phyloP scores from a whole-genome alignment of 2,329 filamentous ascomycete species.

The Trichophyton benhamiae region DNA sequence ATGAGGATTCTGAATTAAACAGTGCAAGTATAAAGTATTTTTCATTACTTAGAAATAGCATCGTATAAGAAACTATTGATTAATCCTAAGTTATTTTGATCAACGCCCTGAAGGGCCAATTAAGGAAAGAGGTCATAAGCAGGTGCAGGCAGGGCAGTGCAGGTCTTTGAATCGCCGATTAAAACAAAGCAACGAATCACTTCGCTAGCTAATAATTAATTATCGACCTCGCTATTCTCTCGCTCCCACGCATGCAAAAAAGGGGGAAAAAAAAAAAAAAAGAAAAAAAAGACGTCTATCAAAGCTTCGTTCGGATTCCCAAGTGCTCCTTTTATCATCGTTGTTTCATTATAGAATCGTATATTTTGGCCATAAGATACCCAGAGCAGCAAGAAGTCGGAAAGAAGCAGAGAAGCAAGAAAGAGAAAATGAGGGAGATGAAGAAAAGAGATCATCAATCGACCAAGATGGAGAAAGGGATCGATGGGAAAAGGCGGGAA shows the following conservation, averaged over 20 bases:
- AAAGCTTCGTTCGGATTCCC: not conserved
- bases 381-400: not conserved
- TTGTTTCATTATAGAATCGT: constrained; percentile 3
- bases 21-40: no score
- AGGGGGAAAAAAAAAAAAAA: not conserved
- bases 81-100: not conserved
- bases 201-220: not conserved
- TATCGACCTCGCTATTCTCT: not conserved
- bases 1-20: no score
- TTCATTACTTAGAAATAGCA: no score
- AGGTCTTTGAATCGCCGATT: no score
- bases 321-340: constrained; percentile 1
- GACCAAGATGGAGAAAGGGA: no score
- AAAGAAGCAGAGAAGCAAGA: not conserved
- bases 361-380: constrained; percentile 1
- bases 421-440: not conserved
- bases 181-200: not conserved
- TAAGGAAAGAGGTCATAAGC: not conserved
- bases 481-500: not conserved
- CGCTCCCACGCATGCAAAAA: not conserved
- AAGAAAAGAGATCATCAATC: not conserved
- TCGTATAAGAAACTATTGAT: no score
- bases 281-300: not conserved
- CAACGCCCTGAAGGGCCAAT: not conserved
- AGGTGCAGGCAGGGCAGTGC: not conserved